Evolutionary conservation across 495 filamentous ascomycete species (phyloP).

Genomic region (Penicillium antarcticum): DNA sequence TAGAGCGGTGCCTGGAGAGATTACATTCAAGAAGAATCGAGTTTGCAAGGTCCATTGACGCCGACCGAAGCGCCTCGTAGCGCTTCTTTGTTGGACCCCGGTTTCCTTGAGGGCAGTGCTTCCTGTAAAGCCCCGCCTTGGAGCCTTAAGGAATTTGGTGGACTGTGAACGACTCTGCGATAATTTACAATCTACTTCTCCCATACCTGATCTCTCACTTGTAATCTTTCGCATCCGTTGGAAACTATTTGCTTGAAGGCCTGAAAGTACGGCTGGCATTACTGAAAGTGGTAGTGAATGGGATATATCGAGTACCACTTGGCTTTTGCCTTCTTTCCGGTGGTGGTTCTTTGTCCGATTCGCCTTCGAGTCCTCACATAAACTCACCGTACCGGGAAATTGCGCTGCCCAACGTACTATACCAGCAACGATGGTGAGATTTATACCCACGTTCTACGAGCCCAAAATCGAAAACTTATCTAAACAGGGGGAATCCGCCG

Average conservation of each 20-base stretch:
- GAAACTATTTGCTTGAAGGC: background rate
- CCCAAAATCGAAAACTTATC: background rate
- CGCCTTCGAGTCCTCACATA: slow-evolving; percentile 1
- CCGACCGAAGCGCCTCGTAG: background rate
- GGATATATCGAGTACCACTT: background rate
- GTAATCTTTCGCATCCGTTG: background rate
- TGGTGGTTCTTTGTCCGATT: slow-evolving; percentile 1
- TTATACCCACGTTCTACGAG: background rate
- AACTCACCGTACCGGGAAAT: background rate
- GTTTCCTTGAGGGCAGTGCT: slow-evolving; percentile 6
- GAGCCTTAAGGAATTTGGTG: background rate
- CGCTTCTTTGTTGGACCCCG: background rate
- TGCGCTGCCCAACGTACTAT: background rate
- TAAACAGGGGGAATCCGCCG: too few relatives aligned
- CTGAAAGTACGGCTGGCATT: background rate
- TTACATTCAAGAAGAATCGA: background rate
- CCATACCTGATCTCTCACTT: background rate
- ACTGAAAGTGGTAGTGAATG: background rate
- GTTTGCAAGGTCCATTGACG: background rate
- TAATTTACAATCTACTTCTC: background rate
- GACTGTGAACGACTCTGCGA: background rate
- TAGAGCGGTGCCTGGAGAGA: background rate
- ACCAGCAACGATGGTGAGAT: background rate
- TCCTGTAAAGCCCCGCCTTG: background rate
- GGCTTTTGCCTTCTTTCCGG: background rate